Evolutionary conservation across 2,329 filamentous ascomycete genomes (phyloP), one percentile per base, ranked within the genome.

Genomic region (Aureobasidium sp.): DNA sequence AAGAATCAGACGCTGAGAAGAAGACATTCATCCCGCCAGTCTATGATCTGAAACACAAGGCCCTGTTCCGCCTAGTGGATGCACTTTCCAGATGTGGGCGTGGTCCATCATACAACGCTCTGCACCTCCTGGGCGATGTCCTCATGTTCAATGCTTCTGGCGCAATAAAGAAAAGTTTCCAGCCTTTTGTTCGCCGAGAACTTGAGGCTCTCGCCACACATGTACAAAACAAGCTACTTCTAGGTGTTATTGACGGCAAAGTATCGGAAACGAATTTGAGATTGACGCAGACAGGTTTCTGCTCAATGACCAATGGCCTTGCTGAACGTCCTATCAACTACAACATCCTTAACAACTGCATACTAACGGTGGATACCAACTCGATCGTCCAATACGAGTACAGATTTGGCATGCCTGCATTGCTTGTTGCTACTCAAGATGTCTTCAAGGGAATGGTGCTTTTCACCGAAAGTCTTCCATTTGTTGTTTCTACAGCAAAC

Each of bases 61-160:
- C 65, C 3, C 52, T 63, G 27, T 71, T 67, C 53, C 66, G 69
- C 7, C 39, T 71, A 2, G 66, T 64, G 2, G 53, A 64, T 20
- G 64, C 66, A 20, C 64, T 71, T 8, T 67, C 62, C 46, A 67
- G 66, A 41, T 69, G 68, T 48, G 69, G 69, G n/a, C 66, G 62
- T 32, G 69, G 68, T 15, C 67, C 67, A 5, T 34, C 62, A 10
- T 47, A 61, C 36, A 65, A 61, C 24, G 69, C 69, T 10, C 34
- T 69, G 17, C 64, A 67, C 13, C 24, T 62, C 7, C 41, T 56
- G 8, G 51, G 48, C 20, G 59, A 52, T 15, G 3, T 36, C 2
- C 34, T 56, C 24, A 39, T 24, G 13, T 5, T 9, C 3, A 46
- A 36, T 27, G 9, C 17, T 1, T 17, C 32, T n/a, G 32, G n/a